Percentiles rank a stretch among this genome's conserved stretches.
Conservation (phyloP, 2,329 filamentous ascomycete genomes). For the Macrophomina tecta region DNA sequence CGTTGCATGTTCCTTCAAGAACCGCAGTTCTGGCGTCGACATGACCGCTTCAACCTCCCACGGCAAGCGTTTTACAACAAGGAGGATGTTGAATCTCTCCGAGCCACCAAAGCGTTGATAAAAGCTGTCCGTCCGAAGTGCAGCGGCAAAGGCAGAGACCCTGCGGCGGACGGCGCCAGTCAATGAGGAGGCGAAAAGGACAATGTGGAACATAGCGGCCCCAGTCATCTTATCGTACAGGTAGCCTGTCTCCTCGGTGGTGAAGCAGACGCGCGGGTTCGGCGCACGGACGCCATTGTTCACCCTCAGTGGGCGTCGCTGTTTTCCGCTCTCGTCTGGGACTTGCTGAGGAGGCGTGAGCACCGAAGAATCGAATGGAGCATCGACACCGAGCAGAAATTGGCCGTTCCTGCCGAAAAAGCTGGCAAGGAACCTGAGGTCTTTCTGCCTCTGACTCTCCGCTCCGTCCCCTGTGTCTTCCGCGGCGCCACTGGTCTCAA, state of each 20-base stretch:
- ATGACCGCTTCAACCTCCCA: conserved; percentile 31
- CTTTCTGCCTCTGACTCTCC: conserved; percentile 6
- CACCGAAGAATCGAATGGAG: conserved; percentile 32
- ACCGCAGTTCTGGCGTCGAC: conserved; percentile 16
- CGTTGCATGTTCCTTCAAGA: conserved; percentile 28
- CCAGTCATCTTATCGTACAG: conserved; percentile 42
- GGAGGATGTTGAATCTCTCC: conserved; percentile 38
- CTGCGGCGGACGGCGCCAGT: conserved; percentile 32
- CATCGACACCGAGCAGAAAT: conserved; percentile 40
- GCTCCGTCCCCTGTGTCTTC: not conserved
- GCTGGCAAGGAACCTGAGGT: conserved; percentile 33
- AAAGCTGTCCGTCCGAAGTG: conserved; percentile 34
- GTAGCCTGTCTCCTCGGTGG: conserved; percentile 35
- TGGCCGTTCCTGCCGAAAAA: conserved; percentile 38
- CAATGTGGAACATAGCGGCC: conserved; percentile 37
- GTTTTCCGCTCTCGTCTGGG: conserved; percentile 11
- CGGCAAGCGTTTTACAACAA: conserved; percentile 38
- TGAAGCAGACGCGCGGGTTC: conserved; percentile 39
- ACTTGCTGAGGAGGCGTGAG: not conserved
- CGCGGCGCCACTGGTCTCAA: not conserved
- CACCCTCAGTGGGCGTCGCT: conserved; percentile 29
- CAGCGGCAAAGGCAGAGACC: conserved; percentile 31
- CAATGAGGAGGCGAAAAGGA: conserved; percentile 37
- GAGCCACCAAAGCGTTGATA: conserved; percentile 36
- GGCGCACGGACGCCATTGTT: conserved; percentile 41